Evolutionary conservation across 768 basidiomycete genomes (phyloP), one percentile per base, ranked within the genome.

Genomic region (Boletus vinaceobasis): DNA sequence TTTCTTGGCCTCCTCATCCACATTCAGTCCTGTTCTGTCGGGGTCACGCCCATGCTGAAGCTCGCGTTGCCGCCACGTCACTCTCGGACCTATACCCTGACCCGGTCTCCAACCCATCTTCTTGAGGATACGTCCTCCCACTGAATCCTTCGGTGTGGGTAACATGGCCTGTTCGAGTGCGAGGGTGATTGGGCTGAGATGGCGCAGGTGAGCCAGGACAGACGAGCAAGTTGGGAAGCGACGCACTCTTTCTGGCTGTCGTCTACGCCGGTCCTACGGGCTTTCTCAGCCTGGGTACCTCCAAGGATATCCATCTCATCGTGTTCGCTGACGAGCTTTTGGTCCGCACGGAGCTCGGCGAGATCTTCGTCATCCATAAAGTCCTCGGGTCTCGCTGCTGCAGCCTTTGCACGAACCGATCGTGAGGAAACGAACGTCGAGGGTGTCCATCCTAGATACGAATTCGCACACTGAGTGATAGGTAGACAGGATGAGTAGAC

Each of bases 301-400:
- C 79, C 83, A 0, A 82, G 68, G 42, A 86, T 72, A 60, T 88
- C 84, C 79, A 87, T 87, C 60, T 89, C 81, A 35, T 95, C 89
- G 13, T 86, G 85, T 36, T 86, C 88, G 64, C 90, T 87, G 4
- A 93, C 82, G 9, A 97, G 69, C 19, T 80, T 83, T 60, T 86
- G 78, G 60, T 81, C 83, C 38, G 93, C 91, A 33, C 79, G 82
- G 56, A 89, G 70, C 57, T 92, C 92, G 43, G 89, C 85, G 15
- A 98, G 75, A 69, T 98, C 97, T 72, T 99, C 97, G 40, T 98
- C 97, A 73, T 99, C 97, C 97, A 99, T 98, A 67, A 92, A 98
- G 67, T 97, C 93, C 71, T 96, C 92, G 0, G 93, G 87, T 32
- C 79, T 79, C n/a, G 78, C 72, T 3, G 71, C 73, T 61, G 81